A percentile compares a stretch with the other conserved stretches of the same genome.
Evolutionary conservation across 345 rosid genomes (phyloP).

Genomic region (Salix udensis): DNA sequence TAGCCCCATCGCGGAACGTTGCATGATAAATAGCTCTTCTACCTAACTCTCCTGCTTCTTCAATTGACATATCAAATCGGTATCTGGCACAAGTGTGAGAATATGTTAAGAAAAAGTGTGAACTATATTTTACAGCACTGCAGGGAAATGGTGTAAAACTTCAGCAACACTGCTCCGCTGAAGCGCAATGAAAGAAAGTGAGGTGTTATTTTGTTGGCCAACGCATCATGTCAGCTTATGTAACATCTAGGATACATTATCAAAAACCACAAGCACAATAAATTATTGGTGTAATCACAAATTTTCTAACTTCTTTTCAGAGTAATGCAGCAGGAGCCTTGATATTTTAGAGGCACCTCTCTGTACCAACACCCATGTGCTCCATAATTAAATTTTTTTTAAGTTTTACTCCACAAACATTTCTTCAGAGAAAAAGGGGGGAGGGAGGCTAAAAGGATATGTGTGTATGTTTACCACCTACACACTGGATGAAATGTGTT

Average conservation of each 20-base stretch:
- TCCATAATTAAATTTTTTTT: too few relatives aligned
- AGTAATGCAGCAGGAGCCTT: too few relatives aligned
- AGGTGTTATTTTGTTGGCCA: background rate
- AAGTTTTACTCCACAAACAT: too few relatives aligned
- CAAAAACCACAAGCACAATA: too few relatives aligned
- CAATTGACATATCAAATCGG: slow-evolving; percentile 72
- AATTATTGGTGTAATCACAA: too few relatives aligned
- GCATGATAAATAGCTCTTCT: slow-evolving; percentile 97
- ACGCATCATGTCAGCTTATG: background rate
- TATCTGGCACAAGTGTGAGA: slow-evolving; percentile 40
- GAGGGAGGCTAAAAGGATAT: too few relatives aligned
- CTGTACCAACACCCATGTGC: too few relatives aligned
- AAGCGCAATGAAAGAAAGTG: background rate
- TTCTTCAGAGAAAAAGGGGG: too few relatives aligned
- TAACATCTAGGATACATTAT: too few relatives aligned
- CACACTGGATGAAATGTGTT: background rate
- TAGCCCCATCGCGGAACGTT: slow-evolving; percentile 97
- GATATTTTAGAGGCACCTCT: too few relatives aligned
- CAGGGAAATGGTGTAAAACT: background rate
- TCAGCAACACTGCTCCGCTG: background rate
- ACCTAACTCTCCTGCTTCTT: slow-evolving; percentile 93
- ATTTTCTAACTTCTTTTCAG: too few relatives aligned
- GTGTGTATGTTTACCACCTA: too few relatives aligned
- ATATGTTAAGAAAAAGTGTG: background rate
- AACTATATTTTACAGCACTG: background rate